Evolutionary conservation across 192 early-diverging fungal species (phyloP), one percentile per base, ranked within the genome.

Genomic region (Mortierella antarctica): DNA sequence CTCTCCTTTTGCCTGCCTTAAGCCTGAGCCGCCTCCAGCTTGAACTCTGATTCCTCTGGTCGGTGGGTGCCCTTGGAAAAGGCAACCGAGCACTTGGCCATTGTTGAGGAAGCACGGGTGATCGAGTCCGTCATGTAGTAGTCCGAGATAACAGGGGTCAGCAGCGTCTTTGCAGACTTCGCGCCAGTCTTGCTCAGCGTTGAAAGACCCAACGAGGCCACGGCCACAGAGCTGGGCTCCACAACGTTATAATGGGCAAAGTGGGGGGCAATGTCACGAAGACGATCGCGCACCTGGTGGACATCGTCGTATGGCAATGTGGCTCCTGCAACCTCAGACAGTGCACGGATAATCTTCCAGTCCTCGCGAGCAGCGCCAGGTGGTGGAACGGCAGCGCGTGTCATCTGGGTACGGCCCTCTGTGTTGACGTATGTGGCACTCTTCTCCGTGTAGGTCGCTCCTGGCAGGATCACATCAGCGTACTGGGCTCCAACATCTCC

Each of bases 291-390:
- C 64, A 99, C 86, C 39, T 92, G 86, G 5, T 83, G 67, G 14
- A 95, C 78, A 74, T 98, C 94, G 70, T 99, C 95, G 78, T 99
- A 99, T 21, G 96, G 92, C 46, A 99, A 85, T 7, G 93, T 83
- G 15, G 90, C 83, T 1, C 95, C 96, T 45, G 91, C 86, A n/a
- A 96, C 86, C 84, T 99, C 96, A 6, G 96, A 96, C 42, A 99
- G 84, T 5, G 98, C 98, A 51, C 98, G 95, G 56, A 99, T 87
- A 65, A 99, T 97, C 92, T 97, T 98, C 98, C 98, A 99, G 88
- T 99, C 98, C 70, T 98, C 97, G 61, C 98, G 96, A 10, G 98
- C 95, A 42, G 90, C 94, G 20, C 88, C 92, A 11, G 96, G 95
- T 65, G 94, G 92, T 52, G 91, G 89, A 20, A 99, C 97, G 13